A percentile compares a stretch with the other conserved stretches of the same genome.
These are phyloP conservation scores for Trametes cubensis DNA, from an alignment of 768 basidiomycete genomes.

Conservation along the genomic window DNA sequence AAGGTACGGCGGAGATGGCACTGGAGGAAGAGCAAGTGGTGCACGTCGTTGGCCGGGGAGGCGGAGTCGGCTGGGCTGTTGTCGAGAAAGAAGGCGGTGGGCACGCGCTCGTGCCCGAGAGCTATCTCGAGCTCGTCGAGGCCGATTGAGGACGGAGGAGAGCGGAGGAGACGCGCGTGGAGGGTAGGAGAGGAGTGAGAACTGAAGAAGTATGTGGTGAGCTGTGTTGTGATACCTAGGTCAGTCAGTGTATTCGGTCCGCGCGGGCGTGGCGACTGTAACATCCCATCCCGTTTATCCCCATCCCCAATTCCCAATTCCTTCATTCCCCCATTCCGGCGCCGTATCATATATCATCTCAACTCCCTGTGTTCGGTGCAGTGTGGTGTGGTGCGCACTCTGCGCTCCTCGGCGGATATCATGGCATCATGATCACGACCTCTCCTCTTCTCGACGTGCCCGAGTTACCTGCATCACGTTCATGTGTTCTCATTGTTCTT, in stretches of 20 bases:
- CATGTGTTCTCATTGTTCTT: constrained; percentile 1
- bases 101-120: constrained; percentile 80
- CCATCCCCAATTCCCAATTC: neutral
- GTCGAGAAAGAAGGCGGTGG: constrained; percentile 51
- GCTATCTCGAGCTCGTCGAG: constrained; percentile 66
- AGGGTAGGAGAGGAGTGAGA: neutral
- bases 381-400: neutral
- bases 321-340: neutral
- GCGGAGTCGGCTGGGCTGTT: constrained; percentile 82
- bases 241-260: constrained; percentile 15
- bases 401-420: neutral
- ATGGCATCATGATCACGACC: constrained; percentile 15
- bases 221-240: constrained; percentile 9
- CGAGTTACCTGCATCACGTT: neutral
- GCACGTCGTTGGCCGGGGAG: constrained; percentile 70
- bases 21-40: constrained; percentile 79
- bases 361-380: neutral
- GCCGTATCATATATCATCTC: neutral
- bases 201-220: neutral
- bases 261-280: constrained; percentile 24
- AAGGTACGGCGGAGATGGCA: constrained; percentile 82
- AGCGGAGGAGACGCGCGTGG: neutral
- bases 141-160: constrained; percentile 30
- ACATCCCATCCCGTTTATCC: neutral
- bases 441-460: neutral